Percentiles rank a stretch among this genome's conserved stretches.
These are phyloP conservation scores for Suillus hirtellus DNA, from an alignment of 768 basidiomycete species.

Conservation along the genomic window DNA sequence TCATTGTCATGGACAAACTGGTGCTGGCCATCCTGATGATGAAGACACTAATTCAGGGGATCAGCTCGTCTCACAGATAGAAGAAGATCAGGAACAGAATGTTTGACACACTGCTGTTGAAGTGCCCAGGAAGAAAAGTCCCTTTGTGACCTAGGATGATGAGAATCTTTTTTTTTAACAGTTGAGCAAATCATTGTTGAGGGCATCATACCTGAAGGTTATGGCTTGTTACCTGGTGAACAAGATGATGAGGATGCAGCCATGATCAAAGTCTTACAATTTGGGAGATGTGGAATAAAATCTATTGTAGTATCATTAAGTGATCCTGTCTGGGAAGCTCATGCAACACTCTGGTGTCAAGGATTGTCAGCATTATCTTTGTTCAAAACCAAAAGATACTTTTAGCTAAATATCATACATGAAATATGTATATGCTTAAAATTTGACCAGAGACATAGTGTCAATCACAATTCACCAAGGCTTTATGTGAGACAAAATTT, in stretches of 20 bases:
- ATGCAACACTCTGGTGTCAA: slow-evolving; percentile 18
- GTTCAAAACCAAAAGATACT: neutral
- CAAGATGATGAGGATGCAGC: slow-evolving; percentile 15
- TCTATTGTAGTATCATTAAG: slow-evolving; percentile 13
- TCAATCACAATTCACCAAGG: neutral
- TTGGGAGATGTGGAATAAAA: slow-evolving; percentile 4
- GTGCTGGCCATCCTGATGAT: slow-evolving; percentile 17
- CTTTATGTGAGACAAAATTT: neutral
- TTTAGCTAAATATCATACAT: neutral
- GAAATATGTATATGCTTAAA: neutral
- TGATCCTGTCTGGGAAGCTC: slow-evolving; percentile 18
- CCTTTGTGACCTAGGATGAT: slow-evolving; percentile 13
- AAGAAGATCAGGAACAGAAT: slow-evolving; percentile 6
- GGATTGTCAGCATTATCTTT: slow-evolving; percentile 15
- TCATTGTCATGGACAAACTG: slow-evolving; percentile 10
- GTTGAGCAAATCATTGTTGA: neutral
- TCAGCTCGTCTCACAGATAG: slow-evolving; percentile 12
- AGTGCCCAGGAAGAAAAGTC: slow-evolving; percentile 10
- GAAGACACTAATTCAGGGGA: slow-evolving; percentile 8
- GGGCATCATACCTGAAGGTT: slow-evolving; percentile 15
- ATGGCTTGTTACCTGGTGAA: slow-evolving; percentile 15
- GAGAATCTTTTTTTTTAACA: slow-evolving; percentile 5
- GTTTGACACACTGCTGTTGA: slow-evolving; percentile 6
- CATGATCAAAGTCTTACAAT: slow-evolving; percentile 14
- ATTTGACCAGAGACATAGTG: neutral